Evolutionary conservation across 202 grass and related monocot species (phyloP), one percentile per base, ranked within the genome.

Genomic region (Digitaria exilis): DNA sequence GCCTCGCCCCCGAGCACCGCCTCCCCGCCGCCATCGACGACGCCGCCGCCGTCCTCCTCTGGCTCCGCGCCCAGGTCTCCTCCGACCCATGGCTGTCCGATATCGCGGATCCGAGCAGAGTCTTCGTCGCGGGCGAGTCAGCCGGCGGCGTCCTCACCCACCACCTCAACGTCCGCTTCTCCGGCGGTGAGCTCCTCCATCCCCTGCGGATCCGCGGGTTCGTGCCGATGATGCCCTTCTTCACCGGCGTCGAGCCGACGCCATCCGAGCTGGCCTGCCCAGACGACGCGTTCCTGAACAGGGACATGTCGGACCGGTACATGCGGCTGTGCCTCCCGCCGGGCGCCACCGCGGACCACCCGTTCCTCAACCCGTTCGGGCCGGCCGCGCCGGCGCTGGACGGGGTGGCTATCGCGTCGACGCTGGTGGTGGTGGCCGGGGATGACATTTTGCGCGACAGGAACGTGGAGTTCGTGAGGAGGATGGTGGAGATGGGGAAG

Each of bases 211-310:
- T 82, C 64, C 28, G 45, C 10, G 85, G 78, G 61, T 64, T 76
- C 45, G 28, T 87, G 32, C 50, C 76, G 16, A 13, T 87, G 16
- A 62, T 87, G 79, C 85, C 85, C 8, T 87, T 77, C 35, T 73
- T 48, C 45, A 24, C 28, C 46, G 44, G 70, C 32, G 34, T 2
- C 37, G 50, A 65, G 58, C 70, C 21, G 58, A 84, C 58, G 1
- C 22, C 2, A 0, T 84, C 58, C 1, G 77, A 82, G 77, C 51
- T 70, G 32, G 3, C 9, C 25, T 11, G 69, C 37, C 43, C 51
- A 10, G 41, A 32, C 37, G 73, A 34, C 9, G 71, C 70, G 42
- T 65, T 6, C 56, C 44, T 89, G 77, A 82, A 18, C 61, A 14
- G 52, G 32, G 82, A 82, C 1, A 12, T 67, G 2, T 32, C 5